These are phyloP conservation scores for Fusarium udum DNA, from an alignment of 2,329 filamentous ascomycete genomes.

Conservation along the genomic window DNA sequence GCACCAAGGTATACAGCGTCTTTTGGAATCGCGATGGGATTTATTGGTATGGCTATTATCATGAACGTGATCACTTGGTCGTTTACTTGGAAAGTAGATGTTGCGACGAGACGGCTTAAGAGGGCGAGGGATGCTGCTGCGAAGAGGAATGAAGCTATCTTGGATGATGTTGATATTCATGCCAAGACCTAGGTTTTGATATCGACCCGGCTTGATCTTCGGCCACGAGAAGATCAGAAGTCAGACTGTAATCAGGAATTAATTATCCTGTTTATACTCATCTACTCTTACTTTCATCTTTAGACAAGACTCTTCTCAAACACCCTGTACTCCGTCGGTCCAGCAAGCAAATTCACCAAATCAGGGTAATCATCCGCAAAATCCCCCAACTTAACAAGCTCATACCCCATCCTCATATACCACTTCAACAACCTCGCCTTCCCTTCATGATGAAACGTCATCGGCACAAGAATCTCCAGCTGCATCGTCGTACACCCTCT, in stretches of 20 bases:
- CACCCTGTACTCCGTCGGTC: constrained; percentile 42
- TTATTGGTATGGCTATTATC: neutral
- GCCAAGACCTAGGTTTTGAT: neutral
- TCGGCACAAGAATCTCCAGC: constrained; percentile 44
- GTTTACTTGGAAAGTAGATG: neutral
- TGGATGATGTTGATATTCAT: neutral
- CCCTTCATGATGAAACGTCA: constrained; percentile 38
- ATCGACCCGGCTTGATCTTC: rapidly evolving
- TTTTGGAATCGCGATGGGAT: neutral
- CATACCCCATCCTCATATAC: constrained; percentile 45
- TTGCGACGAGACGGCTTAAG: neutral
- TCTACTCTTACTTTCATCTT: rapidly evolving
- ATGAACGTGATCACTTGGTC: neutral
- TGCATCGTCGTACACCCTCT: constrained; percentile 44
- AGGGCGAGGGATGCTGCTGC: neutral
- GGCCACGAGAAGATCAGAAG: rapidly evolving
- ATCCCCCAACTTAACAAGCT: constrained; percentile 37
- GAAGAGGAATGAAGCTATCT: neutral
- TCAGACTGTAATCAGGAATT: neutral
- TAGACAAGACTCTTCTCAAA: constrained; percentile 41
- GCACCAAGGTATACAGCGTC: neutral
- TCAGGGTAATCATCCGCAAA: constrained; percentile 45
- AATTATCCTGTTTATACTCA: rapidly evolving
- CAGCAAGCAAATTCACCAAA: constrained; percentile 38
- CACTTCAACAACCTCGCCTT: constrained; percentile 43